phyloP scores from a whole-genome alignment of 1,284 basidiomycete genomes.

The Ustilago nuda region DNA sequence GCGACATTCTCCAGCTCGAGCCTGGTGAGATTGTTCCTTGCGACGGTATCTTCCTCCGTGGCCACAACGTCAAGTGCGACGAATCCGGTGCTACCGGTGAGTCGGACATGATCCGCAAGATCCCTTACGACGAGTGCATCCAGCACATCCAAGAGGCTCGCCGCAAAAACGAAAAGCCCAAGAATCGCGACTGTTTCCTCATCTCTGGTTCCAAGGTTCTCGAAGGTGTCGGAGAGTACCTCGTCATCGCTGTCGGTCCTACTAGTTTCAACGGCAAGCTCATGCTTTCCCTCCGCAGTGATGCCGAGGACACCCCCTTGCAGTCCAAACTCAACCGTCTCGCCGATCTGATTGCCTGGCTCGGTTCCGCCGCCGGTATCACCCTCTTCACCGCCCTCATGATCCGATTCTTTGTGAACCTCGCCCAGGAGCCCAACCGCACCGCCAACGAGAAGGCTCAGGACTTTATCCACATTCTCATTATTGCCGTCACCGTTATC shows the following conservation, averaged over 20 bases:
- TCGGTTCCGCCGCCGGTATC: slow-evolving; percentile 84
- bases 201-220: slow-evolving; percentile 93
- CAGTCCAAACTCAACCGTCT: slow-evolving; percentile 92
- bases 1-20: slow-evolving; percentile 90
- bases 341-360: slow-evolving; percentile 92
- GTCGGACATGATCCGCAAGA: slow-evolving; percentile 92
- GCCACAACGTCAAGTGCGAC: slow-evolving; percentile 95
- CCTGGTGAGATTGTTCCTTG: slow-evolving; percentile 96
- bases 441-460: slow-evolving; percentile 86
- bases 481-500: slow-evolving; percentile 92
- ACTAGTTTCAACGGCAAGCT: slow-evolving; percentile 92
- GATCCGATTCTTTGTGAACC: slow-evolving; percentile 92
- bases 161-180: slow-evolving; percentile 70
- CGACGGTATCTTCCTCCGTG: slow-evolving; percentile 91
- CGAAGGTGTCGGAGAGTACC: slow-evolving; percentile 92
- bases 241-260: slow-evolving; percentile 89
- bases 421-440: slow-evolving; percentile 73
- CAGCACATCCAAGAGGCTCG: slow-evolving; percentile 70
- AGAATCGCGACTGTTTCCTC: slow-evolving; percentile 88
- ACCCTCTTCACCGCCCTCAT: slow-evolving; percentile 85
- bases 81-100: slow-evolving; percentile 97
- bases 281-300: slow-evolving; percentile 74
- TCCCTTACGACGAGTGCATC: slow-evolving; percentile 81
- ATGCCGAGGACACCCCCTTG: slow-evolving; percentile 83
- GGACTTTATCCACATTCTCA: slow-evolving; percentile 90